phyloP scores from a whole-genome alignment of 495 filamentous ascomycete genomes.

The Penicillium bialowiezense region DNA sequence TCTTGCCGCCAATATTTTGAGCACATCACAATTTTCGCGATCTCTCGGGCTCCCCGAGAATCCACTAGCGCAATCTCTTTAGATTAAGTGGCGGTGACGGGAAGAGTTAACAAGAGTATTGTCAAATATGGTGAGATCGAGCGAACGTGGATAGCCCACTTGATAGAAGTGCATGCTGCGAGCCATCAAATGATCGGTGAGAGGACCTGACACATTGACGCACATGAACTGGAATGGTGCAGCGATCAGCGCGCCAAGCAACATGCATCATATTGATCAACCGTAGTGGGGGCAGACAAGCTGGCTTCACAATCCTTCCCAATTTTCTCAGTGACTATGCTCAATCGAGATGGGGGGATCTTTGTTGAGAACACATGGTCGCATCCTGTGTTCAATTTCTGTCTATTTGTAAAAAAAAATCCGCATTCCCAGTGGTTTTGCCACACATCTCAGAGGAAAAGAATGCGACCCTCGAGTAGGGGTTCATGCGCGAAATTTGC shows the following conservation, averaged over 20 bases:
- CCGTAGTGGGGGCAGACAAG: conserved; percentile 10
- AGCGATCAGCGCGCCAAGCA: conserved; percentile 19
- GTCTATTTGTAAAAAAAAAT: too few species aligned
- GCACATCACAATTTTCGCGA: not conserved
- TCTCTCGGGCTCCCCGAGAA: not conserved
- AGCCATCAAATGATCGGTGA: conserved; percentile 11
- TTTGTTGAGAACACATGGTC: too few species aligned
- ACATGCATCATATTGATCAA: conserved; percentile 30
- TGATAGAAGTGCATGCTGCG: conserved; percentile 3
- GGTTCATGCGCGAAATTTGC: conserved; percentile 9
- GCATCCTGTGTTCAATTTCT: too few species aligned
- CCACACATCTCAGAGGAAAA: too few species aligned
- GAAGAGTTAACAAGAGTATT: not conserved
- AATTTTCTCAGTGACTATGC: too few species aligned
- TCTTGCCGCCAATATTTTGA: too few species aligned
- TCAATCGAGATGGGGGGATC: too few species aligned
- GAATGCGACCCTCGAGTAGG: too few species aligned
- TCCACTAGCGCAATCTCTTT: not conserved
- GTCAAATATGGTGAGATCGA: not conserved
- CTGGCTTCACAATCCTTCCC: too few species aligned
- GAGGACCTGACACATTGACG: not conserved
- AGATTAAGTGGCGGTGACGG: conserved; percentile 1
- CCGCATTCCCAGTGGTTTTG: too few species aligned
- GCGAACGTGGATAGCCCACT: not conserved
- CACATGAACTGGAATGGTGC: not conserved